phyloP scores from a whole-genome alignment of 106 monocot genomes.

The Dioscorea dumetorum region DNA sequence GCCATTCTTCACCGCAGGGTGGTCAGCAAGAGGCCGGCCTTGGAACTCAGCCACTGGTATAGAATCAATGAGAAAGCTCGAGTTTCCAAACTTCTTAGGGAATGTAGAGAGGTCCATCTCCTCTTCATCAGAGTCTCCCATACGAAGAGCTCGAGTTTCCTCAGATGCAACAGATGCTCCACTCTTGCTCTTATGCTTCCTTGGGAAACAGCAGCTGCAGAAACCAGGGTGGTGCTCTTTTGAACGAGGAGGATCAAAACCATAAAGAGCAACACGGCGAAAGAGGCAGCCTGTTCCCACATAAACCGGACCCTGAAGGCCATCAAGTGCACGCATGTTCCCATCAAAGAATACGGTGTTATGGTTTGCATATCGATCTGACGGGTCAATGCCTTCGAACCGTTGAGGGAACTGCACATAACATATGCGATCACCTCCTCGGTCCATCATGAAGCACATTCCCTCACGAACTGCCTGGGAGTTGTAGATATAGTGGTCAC shows the following conservation, averaged over 20 bases:
- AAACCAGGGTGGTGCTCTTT: conserved; percentile 38
- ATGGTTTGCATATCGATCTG: conserved; percentile 86
- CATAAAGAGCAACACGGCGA: conserved; percentile 52
- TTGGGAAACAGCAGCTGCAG: conserved; percentile 47
- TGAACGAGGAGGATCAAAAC: conserved; percentile 54
- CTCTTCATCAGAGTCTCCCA: conserved; percentile 41
- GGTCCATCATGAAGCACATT: conserved; percentile 91
- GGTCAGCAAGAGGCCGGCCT: conserved; percentile 77
- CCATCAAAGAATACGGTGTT: conserved; percentile 94
- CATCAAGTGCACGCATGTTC: conserved; percentile 96
- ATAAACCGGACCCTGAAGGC: conserved; percentile 62
- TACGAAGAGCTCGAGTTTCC: conserved; percentile 47
- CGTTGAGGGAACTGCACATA: conserved; percentile 93
- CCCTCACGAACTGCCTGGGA: conserved; percentile 54
- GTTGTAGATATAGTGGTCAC: conserved; percentile 67
- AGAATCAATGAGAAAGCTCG: conserved; percentile 65
- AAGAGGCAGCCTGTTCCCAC: conserved; percentile 74
- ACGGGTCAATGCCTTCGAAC: conserved; percentile 92
- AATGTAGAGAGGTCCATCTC: conserved; percentile 50
- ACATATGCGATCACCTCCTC: conserved; percentile 77
- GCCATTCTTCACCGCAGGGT: conserved; percentile 74
- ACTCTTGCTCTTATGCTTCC: conserved; percentile 22
- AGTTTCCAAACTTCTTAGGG: conserved; percentile 58
- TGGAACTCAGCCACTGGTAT: conserved; percentile 74
- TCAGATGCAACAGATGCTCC: conserved; percentile 19